Base-by-base conservation (phyloP, 495 filamentous ascomycete species). In the Xylaria flabelliformis region DNA sequence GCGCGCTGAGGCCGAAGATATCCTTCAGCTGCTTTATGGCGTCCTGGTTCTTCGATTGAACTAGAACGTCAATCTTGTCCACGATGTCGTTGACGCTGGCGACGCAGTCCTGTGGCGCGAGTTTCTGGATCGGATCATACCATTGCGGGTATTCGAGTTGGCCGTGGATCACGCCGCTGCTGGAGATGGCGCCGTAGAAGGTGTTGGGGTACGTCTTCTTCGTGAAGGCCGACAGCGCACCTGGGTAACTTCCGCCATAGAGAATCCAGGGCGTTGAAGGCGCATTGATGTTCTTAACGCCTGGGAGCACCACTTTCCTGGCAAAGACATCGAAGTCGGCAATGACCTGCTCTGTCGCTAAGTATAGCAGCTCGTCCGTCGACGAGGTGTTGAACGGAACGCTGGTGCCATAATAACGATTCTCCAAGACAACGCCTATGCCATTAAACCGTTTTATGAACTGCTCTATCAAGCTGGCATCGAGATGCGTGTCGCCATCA, bases 61-160 rank as follows among this genome's bases (percentile, higher is more conserved):
- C 67, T 0, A 83, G 73, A 13, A 34, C 66, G 69, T 83, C 80
- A 24, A 83, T 76, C 29, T 82, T 81, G 53, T 79, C 80, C 19
- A 83, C 70, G 59, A 83, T 81, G 61, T 70, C 73, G 70, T 82
- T 83, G 74, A 83, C 76, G 69, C 80, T 83, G 48, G 74, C 73
- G 17, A 82, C 74, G 66, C 81, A 83, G 67, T 83, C 81, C 61
- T 79, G 75, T n/a, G 81, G 81, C 13, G 69, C 81, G 51, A 75
- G 80, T 69, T 79, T 78, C 73, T 83, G 81, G 64, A 82, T 81
- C 41, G 81, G 81, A 51, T 73, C 75, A 64, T 83, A 83, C 81
- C 81, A 82, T 71, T 77, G 68, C 7, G 74, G 74, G 55, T 78
- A 82, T 8, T 71, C 75, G 17, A 81, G 62, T 55, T 78, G 73